phyloP scores from a whole-genome alignment of 305 asterid genomes.

The Ilex paraguariensis region DNA sequence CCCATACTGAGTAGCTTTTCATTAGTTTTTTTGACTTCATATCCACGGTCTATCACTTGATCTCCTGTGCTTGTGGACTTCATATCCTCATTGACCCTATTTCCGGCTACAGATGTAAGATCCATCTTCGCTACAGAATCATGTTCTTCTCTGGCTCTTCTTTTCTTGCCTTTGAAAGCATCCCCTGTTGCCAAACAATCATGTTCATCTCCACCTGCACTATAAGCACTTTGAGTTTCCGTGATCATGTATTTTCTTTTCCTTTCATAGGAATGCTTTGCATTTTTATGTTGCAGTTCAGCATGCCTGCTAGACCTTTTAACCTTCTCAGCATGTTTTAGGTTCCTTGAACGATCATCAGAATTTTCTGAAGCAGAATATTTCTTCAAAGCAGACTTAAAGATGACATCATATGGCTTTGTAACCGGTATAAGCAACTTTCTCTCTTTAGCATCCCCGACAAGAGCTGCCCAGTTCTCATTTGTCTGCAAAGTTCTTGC shows the following conservation, averaged over 20 bases:
- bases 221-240: conserved; percentile 19
- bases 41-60: conserved; percentile 28
- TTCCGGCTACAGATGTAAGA: conserved; percentile 26
- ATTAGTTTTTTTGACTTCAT: conserved; percentile 14
- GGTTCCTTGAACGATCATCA: conserved; percentile 28
- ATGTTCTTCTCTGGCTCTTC: conserved; percentile 28
- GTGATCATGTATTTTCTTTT: conserved; percentile 37
- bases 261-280: conserved; percentile 35
- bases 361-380: conserved; percentile 32
- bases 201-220: conserved; percentile 22
- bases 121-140: conserved; percentile 21
- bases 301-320: conserved; percentile 22
- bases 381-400: conserved; percentile 24
- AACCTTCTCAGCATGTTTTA: conserved; percentile 31
- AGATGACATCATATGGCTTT: conserved; percentile 68
- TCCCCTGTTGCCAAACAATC: conserved; percentile 19
- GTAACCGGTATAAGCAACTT: conserved; percentile 54
- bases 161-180: conserved; percentile 31
- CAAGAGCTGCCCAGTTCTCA: conserved; percentile 85
- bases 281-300: conserved; percentile 23
- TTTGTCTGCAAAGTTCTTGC: conserved; percentile 72
- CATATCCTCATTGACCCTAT: conserved; percentile 21
- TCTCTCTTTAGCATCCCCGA: conserved; percentile 71
- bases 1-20: conserved; percentile 27
- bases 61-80: conserved; percentile 24